Evolutionary conservation across 805 yeast species (phyloP).

Genomic region (Metschnikowia hibisci): DNA sequence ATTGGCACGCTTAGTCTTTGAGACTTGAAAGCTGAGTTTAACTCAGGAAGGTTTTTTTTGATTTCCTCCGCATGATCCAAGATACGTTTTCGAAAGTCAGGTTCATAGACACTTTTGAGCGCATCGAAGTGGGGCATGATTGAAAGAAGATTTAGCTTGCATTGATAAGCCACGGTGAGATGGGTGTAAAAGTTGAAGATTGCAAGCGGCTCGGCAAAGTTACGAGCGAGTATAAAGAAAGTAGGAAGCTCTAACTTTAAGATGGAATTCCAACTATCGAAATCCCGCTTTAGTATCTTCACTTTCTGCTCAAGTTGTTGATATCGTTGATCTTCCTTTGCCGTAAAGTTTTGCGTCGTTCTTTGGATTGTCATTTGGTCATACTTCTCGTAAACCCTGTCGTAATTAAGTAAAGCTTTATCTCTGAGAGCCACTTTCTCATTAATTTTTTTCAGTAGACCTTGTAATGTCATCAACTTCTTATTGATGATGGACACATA

Average conservation of each 20-base stretch:
- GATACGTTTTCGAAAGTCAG: not conserved
- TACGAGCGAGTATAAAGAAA: slow-evolving; percentile 32
- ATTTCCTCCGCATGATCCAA: not conserved
- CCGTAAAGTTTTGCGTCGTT: slow-evolving; percentile 31
- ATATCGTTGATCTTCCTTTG: slow-evolving; percentile 27
- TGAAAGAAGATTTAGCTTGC: slow-evolving; percentile 20
- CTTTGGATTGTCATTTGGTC: slow-evolving; percentile 30
- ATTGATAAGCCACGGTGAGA: slow-evolving; percentile 32
- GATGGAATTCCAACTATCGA: slow-evolving; percentile 32
- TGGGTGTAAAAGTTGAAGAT: slow-evolving; percentile 36
- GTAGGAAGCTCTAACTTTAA: slow-evolving; percentile 47
- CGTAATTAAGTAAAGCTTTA: slow-evolving; percentile 36
- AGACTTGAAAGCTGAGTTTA: not conserved
- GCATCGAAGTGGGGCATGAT: slow-evolving; percentile 15
- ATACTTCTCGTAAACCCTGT: slow-evolving; percentile 26
- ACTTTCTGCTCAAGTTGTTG: slow-evolving; percentile 25
- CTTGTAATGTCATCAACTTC: slow-evolving; percentile 16
- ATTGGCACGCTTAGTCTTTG: not conserved
- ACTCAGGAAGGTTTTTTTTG: not conserved
- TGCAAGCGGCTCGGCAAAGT: slow-evolving; percentile 30
- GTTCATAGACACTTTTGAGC: not conserved
- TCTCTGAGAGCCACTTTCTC: slow-evolving; percentile 28
- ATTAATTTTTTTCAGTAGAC: slow-evolving; percentile 22
- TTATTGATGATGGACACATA: slow-evolving; percentile 11
- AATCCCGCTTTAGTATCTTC: slow-evolving; percentile 21